Base-by-base conservation (phyloP, 2,329 filamentous ascomycete species). In the Aspergillus sclerotialis region DNA sequence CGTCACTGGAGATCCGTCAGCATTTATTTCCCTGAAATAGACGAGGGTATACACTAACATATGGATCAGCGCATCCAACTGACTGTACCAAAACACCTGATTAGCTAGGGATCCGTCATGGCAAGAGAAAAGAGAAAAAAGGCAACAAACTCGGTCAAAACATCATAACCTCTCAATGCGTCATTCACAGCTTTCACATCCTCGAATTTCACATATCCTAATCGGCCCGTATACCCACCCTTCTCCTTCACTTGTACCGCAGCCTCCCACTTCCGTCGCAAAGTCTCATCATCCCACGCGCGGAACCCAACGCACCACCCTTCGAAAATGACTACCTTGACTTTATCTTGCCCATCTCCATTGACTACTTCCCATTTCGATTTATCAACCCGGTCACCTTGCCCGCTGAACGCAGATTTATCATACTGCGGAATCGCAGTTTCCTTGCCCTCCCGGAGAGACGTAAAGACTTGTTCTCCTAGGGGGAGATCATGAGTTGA, bases 231-330 rank as follows among this genome's bases (percentile, higher is more conserved):
- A 57, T 76, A 72, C 3, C 70, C 38, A 43, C 60, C 48, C 57
- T 76, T 55, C 56, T 75, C 58, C 56, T 71, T 46, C 32, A 58
- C 56, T 3, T 36, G 42, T 13, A 63, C 61, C 4, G 73, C 73
- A 18, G 62, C 63, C 33, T 66, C 61, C 58, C 75, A 76, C 40
- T 70, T 73, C 53, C 68, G 65, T 46, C 70, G 70, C 3, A 78
- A 56, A 17, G 70, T 68, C 4, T 76, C 56, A 4, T 72, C 68
- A n/a, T 64, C 49, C 9, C 89, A 60, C 0, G 82, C 61, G 5
- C 80, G 77, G 63, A 94, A 94, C 3, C 87, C 89, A 9, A 94
- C 78, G 58, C 83, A 92, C 89, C 88, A 94, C 12, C 89, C 88
- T 60, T 95, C 88, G 43, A 94, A 80, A 33, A 94, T 76, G 14